Evolutionary conservation across 169 alveolate species (phyloP).

Genomic region (Plasmodium falciparum): DNA sequence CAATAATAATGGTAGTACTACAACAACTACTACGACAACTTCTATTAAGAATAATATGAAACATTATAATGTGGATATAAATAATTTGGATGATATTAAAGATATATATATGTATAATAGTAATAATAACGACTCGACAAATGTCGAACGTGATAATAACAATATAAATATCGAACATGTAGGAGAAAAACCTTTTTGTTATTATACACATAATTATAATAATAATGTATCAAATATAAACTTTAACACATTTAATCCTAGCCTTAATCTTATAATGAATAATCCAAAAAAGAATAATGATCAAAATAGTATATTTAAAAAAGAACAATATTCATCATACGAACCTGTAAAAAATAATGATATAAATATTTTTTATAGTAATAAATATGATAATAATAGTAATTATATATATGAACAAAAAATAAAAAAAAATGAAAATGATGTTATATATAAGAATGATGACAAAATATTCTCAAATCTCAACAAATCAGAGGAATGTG

Average conservation of each 20-base stretch:
- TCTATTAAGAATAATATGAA: constrained; percentile 2
- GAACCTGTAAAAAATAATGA: not conserved
- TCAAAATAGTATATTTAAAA: not conserved
- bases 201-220: not conserved
- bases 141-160: not conserved
- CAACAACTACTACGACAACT: constrained; percentile 18
- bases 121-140: not conserved
- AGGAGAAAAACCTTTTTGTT: not conserved
- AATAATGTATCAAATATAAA: no score
- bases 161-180: not conserved
- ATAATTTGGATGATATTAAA: not conserved
- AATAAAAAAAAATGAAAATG: no score
- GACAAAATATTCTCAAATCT: no score
- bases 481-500: no score
- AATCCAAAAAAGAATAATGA: not conserved
- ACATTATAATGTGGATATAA: not conserved
- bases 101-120: not conserved
- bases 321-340: not conserved
- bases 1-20: not conserved
- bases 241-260: no score
- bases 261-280: not conserved
- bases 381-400: no score
- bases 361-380: no score
- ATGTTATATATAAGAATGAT: no score
- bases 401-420: no score